phyloP scores from a whole-genome alignment of 2,329 filamentous ascomycete genomes.

The Sarocladium strictum region DNA sequence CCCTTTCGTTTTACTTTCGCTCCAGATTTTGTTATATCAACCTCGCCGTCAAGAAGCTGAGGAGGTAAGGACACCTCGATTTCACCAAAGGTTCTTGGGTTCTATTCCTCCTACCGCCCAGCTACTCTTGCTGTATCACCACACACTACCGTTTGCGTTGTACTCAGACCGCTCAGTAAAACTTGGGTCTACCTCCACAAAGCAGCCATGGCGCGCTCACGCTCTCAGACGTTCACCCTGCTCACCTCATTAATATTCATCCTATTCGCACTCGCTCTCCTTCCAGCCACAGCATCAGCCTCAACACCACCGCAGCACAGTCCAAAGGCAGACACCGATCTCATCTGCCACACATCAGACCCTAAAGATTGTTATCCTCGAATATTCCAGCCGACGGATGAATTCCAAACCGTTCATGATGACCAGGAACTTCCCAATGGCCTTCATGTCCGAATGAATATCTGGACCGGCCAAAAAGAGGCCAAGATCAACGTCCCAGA shows the following conservation, averaged over 20 bases:
- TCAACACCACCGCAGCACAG: slow-evolving; percentile 20
- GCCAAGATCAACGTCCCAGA: slow-evolving; percentile 58
- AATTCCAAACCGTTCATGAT: slow-evolving; percentile 57
- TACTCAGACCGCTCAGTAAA: too few species aligned
- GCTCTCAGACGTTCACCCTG: slow-evolving; percentile 16
- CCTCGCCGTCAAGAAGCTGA: too few species aligned
- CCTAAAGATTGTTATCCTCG: slow-evolving; percentile 59
- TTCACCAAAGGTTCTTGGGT: too few species aligned
- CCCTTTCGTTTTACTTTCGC: background rate
- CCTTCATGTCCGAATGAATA: slow-evolving; percentile 60
- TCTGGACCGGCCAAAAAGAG: slow-evolving; percentile 57
- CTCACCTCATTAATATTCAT: slow-evolving; percentile 14
- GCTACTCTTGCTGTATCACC: too few species aligned
- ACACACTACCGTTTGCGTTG: too few species aligned
- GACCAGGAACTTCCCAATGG: slow-evolving; percentile 62
- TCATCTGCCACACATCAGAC: slow-evolving; percentile 60
- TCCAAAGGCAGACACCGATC: slow-evolving; percentile 38
- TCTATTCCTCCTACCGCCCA: too few species aligned
- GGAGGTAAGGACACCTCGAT: too few species aligned
- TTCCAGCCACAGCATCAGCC: slow-evolving; percentile 17
- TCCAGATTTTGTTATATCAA: too few species aligned
- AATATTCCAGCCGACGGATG: slow-evolving; percentile 56
- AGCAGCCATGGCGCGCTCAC: slow-evolving; percentile 19
- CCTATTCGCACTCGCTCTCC: slow-evolving; percentile 21
- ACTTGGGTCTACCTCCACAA: too few species aligned